Conservation (phyloP, 257 asterid species). For the Hygrophila difformis region DNA sequence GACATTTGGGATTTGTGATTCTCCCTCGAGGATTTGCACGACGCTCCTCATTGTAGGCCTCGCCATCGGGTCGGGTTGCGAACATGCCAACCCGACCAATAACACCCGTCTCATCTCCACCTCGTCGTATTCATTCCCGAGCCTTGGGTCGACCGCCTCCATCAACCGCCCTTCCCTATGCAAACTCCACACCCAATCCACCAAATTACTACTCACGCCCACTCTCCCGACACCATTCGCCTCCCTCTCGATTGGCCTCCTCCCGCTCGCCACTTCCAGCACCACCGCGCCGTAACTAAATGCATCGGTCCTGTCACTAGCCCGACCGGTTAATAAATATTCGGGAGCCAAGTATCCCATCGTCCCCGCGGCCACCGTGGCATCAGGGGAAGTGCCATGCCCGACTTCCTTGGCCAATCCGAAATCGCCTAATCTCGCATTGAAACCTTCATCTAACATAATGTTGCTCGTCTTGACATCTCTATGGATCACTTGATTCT, state of each 20-base stretch:
- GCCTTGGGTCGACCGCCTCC: slow-evolving; percentile 47
- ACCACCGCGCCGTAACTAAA: slow-evolving; percentile 82
- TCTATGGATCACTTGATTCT: slow-evolving; percentile 71
- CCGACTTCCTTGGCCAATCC: slow-evolving; percentile 69
- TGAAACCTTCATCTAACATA: slow-evolving; percentile 79
- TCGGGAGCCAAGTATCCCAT: slow-evolving; percentile 92
- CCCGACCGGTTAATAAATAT: slow-evolving; percentile 68
- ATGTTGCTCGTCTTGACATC: slow-evolving; percentile 74
- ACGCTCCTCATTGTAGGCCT: slow-evolving; percentile 74
- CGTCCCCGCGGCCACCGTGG: slow-evolving; percentile 80
- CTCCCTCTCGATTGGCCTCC: slow-evolving; percentile 73
- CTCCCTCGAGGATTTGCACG: slow-evolving; percentile 73
- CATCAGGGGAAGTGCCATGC: slow-evolving; percentile 77
- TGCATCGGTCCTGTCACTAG: slow-evolving; percentile 66
- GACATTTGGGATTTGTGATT: slow-evolving; percentile 50
- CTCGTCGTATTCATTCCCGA: slow-evolving; percentile 45
- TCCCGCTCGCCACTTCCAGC: slow-evolving; percentile 75
- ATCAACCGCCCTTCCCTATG: slow-evolving; percentile 51
- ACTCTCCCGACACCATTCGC: slow-evolving; percentile 31
- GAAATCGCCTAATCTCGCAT: slow-evolving; percentile 73
- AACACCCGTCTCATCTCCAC: slow-evolving; percentile 55
- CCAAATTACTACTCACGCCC: slow-evolving; percentile 40
- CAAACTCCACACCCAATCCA: slow-evolving; percentile 85
- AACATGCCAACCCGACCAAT: slow-evolving; percentile 57
- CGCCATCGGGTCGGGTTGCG: slow-evolving; percentile 67